Percentiles rank a stretch among this genome's conserved stretches.
These are phyloP conservation scores for Lodderomyces margitis DNA, from an alignment of 1,139 yeast genomes.

Conservation along the genomic window DNA sequence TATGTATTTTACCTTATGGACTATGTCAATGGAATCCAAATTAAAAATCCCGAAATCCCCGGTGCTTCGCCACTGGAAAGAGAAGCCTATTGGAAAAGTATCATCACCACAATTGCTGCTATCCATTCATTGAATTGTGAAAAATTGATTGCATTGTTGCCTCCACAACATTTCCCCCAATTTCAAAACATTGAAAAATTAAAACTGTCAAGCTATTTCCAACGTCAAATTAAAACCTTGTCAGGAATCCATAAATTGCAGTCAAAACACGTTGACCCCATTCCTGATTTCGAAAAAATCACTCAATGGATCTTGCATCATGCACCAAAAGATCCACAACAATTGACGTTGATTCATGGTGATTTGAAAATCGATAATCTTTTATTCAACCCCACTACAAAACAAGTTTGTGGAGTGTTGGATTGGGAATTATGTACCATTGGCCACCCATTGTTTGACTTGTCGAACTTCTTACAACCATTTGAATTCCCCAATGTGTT, in stretches of 20 bases:
- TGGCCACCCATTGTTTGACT: conserved; percentile 66
- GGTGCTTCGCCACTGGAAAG: conserved; percentile 24
- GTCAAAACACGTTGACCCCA: conserved; percentile 47
- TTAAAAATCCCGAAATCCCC: conserved; percentile 55
- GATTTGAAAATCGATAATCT: conserved; percentile 68
- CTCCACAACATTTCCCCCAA: conserved; percentile 48
- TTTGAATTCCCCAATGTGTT: conserved; percentile 46
- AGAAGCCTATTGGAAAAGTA: conserved; percentile 48
- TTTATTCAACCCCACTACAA: conserved; percentile 50
- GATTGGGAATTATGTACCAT: conserved; percentile 72
- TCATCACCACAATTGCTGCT: conserved; percentile 49
- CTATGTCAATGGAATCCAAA: conserved; percentile 56
- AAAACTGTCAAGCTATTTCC: conserved; percentile 42
- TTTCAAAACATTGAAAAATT: conserved; percentile 29
- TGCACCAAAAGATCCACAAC: conserved; percentile 49
- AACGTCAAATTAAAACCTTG: conserved; percentile 55
- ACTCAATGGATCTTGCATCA: conserved; percentile 40
- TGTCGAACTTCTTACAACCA: conserved; percentile 61
- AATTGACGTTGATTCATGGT: conserved; percentile 57
- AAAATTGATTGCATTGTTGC: conserved; percentile 43
- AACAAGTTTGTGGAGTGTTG: conserved; percentile 53
- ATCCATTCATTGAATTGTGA: conserved; percentile 54
- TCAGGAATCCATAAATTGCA: conserved; percentile 50
- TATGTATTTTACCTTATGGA: conserved; percentile 61
- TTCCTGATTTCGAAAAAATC: conserved; percentile 48